Percentiles rank a stretch among this genome's conserved stretches.
These are phyloP conservation scores for Sergeia podlipaevii DNA, from an alignment of 208 protist species.

Conservation along the genomic window DNA sequence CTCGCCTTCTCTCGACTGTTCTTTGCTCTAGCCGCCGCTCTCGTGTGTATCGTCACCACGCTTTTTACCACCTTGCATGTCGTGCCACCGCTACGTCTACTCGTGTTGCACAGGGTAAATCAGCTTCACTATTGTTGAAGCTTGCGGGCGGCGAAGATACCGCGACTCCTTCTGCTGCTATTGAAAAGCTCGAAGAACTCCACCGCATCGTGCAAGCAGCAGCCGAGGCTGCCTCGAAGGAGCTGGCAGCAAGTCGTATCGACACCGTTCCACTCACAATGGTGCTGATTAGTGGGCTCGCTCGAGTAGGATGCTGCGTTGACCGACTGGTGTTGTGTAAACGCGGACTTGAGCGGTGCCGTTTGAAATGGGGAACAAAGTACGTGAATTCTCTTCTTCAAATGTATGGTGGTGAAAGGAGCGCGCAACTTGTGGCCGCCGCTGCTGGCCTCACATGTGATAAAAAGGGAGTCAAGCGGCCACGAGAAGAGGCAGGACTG, in stretches of 20 bases:
- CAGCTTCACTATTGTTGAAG: too few relatives aligned
- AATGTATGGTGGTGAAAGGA: too few relatives aligned
- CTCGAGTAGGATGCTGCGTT: conserved; percentile 41
- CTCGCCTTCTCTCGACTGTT: not conserved
- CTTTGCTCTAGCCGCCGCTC: conserved; percentile 14
- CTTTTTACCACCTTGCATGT: conserved; percentile 32
- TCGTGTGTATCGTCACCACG: conserved; percentile 50
- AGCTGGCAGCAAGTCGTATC: conserved; percentile 48
- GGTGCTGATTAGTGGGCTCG: conserved; percentile 24
- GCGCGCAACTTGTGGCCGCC: too few relatives aligned
- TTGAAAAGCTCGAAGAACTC: not conserved
- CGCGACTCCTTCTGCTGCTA: not conserved
- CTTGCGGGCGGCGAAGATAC: not conserved
- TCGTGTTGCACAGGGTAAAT: too few relatives aligned
- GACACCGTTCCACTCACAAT: conserved; percentile 47
- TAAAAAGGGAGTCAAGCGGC: too few relatives aligned
- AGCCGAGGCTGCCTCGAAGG: conserved; percentile 34
- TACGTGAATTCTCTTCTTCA: too few relatives aligned
- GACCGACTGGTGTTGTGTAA: conserved; percentile 1
- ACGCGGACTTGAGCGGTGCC: too few relatives aligned
- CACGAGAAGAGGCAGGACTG: too few relatives aligned
- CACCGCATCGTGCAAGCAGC: conserved; percentile 16
- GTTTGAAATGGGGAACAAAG: too few relatives aligned
- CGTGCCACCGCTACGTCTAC: conserved; percentile 1
- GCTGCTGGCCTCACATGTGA: too few relatives aligned